These are phyloP conservation scores for Magnusiomyces sp. DNA, from an alignment of 1,139 yeast species.

Conservation along the genomic window DNA sequence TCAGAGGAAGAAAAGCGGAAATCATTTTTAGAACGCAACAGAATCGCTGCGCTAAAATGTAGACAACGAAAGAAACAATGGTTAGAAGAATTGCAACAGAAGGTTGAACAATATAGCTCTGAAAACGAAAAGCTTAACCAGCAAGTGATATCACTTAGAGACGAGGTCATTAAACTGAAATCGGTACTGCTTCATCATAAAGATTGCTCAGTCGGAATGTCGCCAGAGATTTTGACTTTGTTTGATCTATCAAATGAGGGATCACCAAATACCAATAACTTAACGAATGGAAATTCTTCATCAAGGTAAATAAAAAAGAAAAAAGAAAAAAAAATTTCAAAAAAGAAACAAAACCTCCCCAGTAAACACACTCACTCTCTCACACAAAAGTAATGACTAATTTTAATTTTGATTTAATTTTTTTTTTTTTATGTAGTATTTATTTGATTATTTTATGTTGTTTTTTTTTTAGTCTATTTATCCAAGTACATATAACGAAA, in stretches of 20 bases:
- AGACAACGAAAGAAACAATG: slow-evolving; percentile 90
- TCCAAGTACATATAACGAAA: too few relatives aligned
- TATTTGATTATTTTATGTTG: too few relatives aligned
- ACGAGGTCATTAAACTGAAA: slow-evolving; percentile 48
- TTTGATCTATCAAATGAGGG: not conserved
- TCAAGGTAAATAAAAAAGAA: not conserved
- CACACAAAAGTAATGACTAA: not conserved
- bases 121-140: slow-evolving; percentile 63
- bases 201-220: slow-evolving; percentile 23
- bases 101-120: slow-evolving; percentile 55
- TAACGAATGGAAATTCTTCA: not conserved
- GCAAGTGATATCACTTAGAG: slow-evolving; percentile 50
- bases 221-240: slow-evolving; percentile 5
- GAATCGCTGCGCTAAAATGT: slow-evolving; percentile 94
- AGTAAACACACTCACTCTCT: not conserved
- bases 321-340: not conserved
- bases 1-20: slow-evolving; percentile 66
- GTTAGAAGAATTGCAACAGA: slow-evolving; percentile 74
- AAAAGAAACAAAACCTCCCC: not conserved
- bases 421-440: too few relatives aligned
- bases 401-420: too few relatives aligned
- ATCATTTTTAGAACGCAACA: slow-evolving; percentile 77
- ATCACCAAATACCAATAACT: not conserved
- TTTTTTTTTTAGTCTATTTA: too few relatives aligned
- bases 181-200: slow-evolving; percentile 33